phyloP scores from a whole-genome alignment of 371 early-diverging fungal species.

The Encephalitozoon cuniculi region DNA sequence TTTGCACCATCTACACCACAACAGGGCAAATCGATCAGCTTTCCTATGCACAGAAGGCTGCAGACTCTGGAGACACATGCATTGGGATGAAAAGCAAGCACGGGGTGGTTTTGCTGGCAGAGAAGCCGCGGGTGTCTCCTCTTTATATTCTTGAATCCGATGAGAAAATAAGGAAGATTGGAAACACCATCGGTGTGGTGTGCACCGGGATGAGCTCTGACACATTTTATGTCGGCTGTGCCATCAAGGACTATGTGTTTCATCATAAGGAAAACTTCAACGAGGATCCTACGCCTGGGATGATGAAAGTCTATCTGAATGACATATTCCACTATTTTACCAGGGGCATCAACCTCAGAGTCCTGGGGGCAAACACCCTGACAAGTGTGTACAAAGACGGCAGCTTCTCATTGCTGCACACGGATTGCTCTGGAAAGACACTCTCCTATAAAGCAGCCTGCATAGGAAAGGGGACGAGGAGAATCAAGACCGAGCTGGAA shows the following conservation, averaged over 20 bases:
- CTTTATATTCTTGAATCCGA: slow-evolving; percentile 78
- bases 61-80: slow-evolving; percentile 80
- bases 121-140: slow-evolving; percentile 81
- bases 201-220: slow-evolving; percentile 91
- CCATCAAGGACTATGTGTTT: slow-evolving; percentile 14
- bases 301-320: slow-evolving; percentile 27
- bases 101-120: slow-evolving; percentile 90
- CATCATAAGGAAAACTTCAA: slow-evolving; percentile 17
- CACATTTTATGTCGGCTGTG: background rate
- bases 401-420: slow-evolving; percentile 32
- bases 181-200: slow-evolving; percentile 81
- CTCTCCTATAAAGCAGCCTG: slow-evolving; percentile 46
- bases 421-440: slow-evolving; percentile 50
- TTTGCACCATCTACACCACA: slow-evolving; percentile 95
- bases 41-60: slow-evolving; percentile 90
- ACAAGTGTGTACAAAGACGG: slow-evolving; percentile 28
- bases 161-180: slow-evolving; percentile 76
- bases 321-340: slow-evolving; percentile 46
- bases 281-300: slow-evolving; percentile 13
- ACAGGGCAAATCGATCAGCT: slow-evolving; percentile 97
- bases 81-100: slow-evolving; percentile 93
- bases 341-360: slow-evolving; percentile 34
- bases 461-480: slow-evolving; percentile 54
- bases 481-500: slow-evolving; percentile 61
- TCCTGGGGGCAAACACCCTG: slow-evolving; percentile 58